phyloP scores from a whole-genome alignment of 495 filamentous ascomycete genomes.

The Aspergillus coremiiformis region DNA sequence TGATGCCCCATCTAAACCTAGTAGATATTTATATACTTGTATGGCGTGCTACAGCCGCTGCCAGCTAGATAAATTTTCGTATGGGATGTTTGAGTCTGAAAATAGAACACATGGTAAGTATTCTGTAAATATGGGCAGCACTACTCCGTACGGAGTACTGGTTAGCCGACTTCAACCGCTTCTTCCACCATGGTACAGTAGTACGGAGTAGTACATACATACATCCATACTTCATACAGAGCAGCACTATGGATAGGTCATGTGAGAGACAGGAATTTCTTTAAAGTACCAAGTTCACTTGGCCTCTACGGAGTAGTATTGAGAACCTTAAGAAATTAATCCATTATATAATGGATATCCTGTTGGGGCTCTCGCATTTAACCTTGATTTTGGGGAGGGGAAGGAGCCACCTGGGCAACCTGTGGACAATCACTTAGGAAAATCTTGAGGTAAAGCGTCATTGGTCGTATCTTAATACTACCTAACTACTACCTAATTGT shows the following conservation, averaged over 20 bases:
- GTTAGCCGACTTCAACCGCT: not conserved
- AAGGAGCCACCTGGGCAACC: too few relatives aligned
- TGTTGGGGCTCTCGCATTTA: too few relatives aligned
- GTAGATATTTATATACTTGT: too few relatives aligned
- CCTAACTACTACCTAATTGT: too few relatives aligned
- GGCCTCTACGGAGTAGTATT: not conserved
- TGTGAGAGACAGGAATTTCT: not conserved
- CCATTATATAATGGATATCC: not conserved
- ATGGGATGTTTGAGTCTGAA: not conserved
- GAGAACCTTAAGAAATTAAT: not conserved
- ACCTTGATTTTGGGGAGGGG: not conserved
- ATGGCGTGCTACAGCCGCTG: too few relatives aligned
- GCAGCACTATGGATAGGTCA: not conserved
- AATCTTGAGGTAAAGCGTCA: not conserved
- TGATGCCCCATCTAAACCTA: too few relatives aligned
- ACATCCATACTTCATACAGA: too few relatives aligned
- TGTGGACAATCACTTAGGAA: too few relatives aligned
- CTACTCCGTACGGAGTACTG: too few relatives aligned
- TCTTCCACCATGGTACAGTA: not conserved
- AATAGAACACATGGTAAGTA: not conserved
- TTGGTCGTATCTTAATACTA: not conserved
- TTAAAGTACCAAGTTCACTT: not conserved
- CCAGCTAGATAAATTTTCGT: too few relatives aligned
- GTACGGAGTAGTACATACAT: too few relatives aligned
- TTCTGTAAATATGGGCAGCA: too few relatives aligned